Conservation (phyloP, 306 rosid genomes). For the Ammopiptanthus mongolicus region DNA sequence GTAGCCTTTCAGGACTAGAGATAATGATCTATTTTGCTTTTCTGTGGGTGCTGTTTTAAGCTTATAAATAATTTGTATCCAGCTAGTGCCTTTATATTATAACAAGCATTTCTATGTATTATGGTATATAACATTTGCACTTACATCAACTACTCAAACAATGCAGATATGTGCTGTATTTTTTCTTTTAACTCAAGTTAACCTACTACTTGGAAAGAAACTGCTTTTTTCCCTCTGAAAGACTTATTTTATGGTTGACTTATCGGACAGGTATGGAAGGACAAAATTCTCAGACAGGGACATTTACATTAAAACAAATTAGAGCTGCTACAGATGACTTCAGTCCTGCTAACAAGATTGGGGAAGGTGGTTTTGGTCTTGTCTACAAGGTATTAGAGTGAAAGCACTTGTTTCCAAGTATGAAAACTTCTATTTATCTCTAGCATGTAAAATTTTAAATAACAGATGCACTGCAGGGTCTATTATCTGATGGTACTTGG, state of each 20-base stretch:
- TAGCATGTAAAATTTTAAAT: constrained; percentile 2
- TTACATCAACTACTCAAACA: background rate
- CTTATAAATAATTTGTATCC: background rate
- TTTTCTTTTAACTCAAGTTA: background rate
- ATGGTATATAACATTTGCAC: background rate
- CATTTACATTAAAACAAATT: constrained; percentile 40
- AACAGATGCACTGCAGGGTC: constrained; percentile 33
- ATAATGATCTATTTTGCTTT: background rate
- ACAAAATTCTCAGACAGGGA: constrained; percentile 27
- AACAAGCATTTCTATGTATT: background rate
- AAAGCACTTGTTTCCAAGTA: background rate
- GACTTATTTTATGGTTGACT: background rate
- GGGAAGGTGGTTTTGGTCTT: constrained; percentile 84
- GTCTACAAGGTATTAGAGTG: constrained; percentile 52
- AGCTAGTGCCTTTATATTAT: background rate
- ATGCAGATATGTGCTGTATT: background rate
- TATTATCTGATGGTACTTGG: constrained; percentile 42
- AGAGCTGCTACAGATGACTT: constrained; percentile 58
- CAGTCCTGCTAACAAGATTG: constrained; percentile 45
- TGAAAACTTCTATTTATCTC: background rate
- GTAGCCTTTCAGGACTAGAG: background rate
- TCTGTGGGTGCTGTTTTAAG: background rate
- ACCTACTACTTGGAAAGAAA: background rate
- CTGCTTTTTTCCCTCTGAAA: background rate
- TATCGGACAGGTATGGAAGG: constrained; percentile 27